Evolutionary conservation across 768 basidiomycete genomes (phyloP).

Genomic region (Paxillus ammoniavirescens): DNA sequence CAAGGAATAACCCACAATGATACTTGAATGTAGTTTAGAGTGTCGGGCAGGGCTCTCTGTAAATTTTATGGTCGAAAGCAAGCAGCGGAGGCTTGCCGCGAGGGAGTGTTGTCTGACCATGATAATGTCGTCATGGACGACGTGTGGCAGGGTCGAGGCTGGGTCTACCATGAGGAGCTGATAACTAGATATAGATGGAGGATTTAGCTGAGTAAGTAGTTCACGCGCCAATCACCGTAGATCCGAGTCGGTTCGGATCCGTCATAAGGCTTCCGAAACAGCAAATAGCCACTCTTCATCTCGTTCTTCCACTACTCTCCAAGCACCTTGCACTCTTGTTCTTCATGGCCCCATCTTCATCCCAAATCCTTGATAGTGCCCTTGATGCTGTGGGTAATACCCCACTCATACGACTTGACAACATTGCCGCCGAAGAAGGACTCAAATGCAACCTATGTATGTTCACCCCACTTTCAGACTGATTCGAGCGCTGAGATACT

Average conservation of each 20-base stretch:
- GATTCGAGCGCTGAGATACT: neutral
- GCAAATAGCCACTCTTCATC: neutral
- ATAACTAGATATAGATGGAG: no score
- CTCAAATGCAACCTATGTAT: constrained; percentile 87
- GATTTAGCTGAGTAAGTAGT: neutral
- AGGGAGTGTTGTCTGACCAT: no score
- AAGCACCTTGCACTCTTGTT: neutral
- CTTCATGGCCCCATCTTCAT: constrained; percentile 33
- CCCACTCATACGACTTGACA: constrained; percentile 84
- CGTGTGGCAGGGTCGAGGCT: no score
- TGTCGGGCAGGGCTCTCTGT: no score
- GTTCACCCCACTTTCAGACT: constrained; percentile 27
- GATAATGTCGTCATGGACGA: no score
- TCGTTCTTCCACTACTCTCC: neutral
- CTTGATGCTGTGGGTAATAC: constrained; percentile 89
- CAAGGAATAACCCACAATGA: no score
- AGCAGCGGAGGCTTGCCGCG: no score
- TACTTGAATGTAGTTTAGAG: no score
- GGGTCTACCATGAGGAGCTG: no score
- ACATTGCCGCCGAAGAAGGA: constrained; percentile 68
- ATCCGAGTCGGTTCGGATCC: constrained; percentile 10
- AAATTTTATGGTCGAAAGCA: no score
- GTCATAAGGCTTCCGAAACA: neutral
- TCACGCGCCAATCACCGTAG: neutral
- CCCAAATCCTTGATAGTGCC: constrained; percentile 66